A percentile compares a stretch with the other conserved stretches of the same genome.
phyloP scores from a whole-genome alignment of 257 asterid genomes.

The Forsythia suspensa region DNA sequence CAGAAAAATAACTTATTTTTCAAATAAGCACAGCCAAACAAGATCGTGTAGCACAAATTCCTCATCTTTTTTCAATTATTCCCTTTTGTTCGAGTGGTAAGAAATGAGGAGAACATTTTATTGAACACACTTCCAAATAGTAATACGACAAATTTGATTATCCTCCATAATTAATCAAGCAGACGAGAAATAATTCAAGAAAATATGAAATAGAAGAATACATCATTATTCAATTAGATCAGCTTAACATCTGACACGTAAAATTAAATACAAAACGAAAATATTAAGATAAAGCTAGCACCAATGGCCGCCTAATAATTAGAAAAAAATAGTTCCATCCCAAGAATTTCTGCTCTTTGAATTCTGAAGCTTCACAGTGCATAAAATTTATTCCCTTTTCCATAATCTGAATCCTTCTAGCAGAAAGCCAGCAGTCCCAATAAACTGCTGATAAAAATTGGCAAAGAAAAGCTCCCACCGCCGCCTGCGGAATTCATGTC shows the following conservation, averaged over 20 bases:
- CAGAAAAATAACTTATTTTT: no score
- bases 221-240: neutral
- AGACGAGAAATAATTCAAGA: neutral
- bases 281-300: neutral
- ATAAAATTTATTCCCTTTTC: neutral
- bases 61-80: no score
- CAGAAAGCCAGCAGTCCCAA: conserved; percentile 21
- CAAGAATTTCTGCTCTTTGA: neutral
- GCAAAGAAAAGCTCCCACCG: conserved; percentile 15
- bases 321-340: conserved; percentile 2
- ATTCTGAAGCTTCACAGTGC: neutral
- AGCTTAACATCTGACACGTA: neutral
- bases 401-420: conserved; percentile 15
- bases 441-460: conserved; percentile 21
- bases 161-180: neutral
- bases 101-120: neutral
- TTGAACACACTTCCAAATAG: neutral
- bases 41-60: no score
- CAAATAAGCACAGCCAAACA: no score
- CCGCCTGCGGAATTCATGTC: conserved; percentile 7
- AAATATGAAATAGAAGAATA: neutral
- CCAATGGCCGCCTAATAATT: neutral
- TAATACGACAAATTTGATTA: neutral
- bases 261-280: neutral
- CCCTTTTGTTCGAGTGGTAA: neutral